Evolutionary conservation across 768 basidiomycete genomes (phyloP).

Genomic region (Lepiota venenata): DNA sequence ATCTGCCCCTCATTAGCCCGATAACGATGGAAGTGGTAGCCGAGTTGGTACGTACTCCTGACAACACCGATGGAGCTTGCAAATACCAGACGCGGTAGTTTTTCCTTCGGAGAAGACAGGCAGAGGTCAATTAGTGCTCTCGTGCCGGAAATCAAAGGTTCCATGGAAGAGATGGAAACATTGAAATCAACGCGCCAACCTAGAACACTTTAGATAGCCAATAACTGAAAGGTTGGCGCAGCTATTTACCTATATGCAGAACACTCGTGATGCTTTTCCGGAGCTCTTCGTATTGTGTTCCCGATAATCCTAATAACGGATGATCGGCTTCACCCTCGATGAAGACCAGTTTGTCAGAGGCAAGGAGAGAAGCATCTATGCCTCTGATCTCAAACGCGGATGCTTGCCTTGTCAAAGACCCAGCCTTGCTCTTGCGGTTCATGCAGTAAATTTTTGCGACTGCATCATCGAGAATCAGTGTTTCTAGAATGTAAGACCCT

Average conservation of each 20-base stretch:
- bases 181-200: constrained; percentile 52
- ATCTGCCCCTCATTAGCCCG: constrained; percentile 4
- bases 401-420: constrained; percentile 18
- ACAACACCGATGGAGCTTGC: constrained; percentile 29
- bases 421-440: constrained; percentile 22
- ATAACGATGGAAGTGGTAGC: not conserved
- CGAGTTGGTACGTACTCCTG: constrained; percentile 12
- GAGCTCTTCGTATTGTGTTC: constrained; percentile 27
- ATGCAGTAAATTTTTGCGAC: constrained; percentile 30
- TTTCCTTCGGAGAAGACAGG: constrained; percentile 21
- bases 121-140: constrained; percentile 38
- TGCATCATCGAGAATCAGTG: constrained; percentile 20
- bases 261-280: constrained; percentile 27
- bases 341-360: constrained; percentile 27
- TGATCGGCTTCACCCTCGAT: constrained; percentile 33
- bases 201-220: not conserved
- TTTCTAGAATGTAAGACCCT: constrained; percentile 30
- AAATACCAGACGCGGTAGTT: constrained; percentile 35
- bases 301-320: constrained; percentile 23
- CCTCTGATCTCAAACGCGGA: constrained; percentile 20
- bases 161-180: constrained; percentile 37
- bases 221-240: not conserved
- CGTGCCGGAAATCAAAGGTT: constrained; percentile 36
- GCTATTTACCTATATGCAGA: constrained; percentile 30
- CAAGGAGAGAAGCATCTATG: constrained; percentile 24